Evolutionary conservation across 176 grass and related monocot genomes (phyloP).

Genomic region (Poa annua): DNA sequence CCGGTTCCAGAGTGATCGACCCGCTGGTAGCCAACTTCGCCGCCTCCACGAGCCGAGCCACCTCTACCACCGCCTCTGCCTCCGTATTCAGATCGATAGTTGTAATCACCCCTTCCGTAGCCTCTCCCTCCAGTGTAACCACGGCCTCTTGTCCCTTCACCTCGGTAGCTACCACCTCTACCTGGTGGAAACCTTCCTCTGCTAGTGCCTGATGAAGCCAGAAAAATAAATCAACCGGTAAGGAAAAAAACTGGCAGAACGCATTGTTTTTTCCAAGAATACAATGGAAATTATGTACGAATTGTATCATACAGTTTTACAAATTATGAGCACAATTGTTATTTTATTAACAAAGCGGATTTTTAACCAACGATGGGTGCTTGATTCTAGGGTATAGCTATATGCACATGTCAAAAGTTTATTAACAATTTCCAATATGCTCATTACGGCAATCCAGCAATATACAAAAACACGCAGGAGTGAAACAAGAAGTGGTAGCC

Average conservation of each 20-base stretch:
- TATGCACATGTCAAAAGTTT: background rate
- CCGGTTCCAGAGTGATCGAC: slow-evolving; percentile 54
- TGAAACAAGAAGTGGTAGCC: background rate
- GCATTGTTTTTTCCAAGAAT: background rate
- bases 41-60: slow-evolving; percentile 51
- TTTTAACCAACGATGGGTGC: background rate
- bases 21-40: slow-evolving; percentile 72
- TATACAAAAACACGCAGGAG: background rate
- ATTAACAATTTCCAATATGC: background rate
- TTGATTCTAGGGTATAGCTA: background rate
- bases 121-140: slow-evolving; percentile 66
- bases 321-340: background rate
- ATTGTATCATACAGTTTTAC: background rate
- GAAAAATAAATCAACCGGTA: slow-evolving; percentile 38
- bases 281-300: background rate
- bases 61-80: slow-evolving; percentile 67
- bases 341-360: background rate
- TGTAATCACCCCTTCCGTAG: slow-evolving; percentile 69
- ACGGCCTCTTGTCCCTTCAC: slow-evolving; percentile 71
- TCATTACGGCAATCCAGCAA: background rate
- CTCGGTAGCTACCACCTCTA: slow-evolving; percentile 74
- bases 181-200: slow-evolving; percentile 69
- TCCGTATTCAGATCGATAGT: slow-evolving; percentile 61
- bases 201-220: slow-evolving; percentile 61
- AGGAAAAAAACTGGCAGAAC: background rate